Evolutionary conservation across 2,329 filamentous ascomycete species (phyloP).

Genomic region (Paecilomyces formosus): DNA sequence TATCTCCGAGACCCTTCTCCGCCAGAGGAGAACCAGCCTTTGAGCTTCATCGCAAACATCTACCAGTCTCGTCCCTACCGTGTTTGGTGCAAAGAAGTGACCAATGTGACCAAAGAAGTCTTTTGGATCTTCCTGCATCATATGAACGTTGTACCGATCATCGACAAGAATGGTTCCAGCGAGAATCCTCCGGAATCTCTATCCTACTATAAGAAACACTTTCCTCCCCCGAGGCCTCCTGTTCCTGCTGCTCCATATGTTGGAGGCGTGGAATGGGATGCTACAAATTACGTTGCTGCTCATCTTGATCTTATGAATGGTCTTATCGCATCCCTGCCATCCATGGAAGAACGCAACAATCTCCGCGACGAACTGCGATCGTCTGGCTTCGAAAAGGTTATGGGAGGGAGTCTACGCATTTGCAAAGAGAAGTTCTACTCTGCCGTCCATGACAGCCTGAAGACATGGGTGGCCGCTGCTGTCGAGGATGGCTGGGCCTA

Average conservation of each 20-base stretch:
- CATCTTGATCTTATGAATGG: constrained; percentile 92
- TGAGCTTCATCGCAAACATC: constrained; percentile 87
- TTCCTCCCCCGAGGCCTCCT: constrained; percentile 78
- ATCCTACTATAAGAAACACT: constrained; percentile 52
- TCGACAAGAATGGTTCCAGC: constrained; percentile 23
- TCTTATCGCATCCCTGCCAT: constrained; percentile 73
- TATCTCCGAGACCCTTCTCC: constrained; percentile 76
- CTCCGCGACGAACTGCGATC: constrained; percentile 71
- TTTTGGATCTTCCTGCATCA: constrained; percentile 99
- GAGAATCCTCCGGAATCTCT: constrained; percentile 14
- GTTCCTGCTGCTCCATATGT: constrained; percentile 94
- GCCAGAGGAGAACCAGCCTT: constrained; percentile 65
- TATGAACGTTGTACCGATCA: constrained; percentile 68
- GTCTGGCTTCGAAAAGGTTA: constrained; percentile 84
- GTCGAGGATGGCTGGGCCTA: constrained; percentile 84
- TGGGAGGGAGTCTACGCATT: constrained; percentile 74
- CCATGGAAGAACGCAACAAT: constrained; percentile 60
- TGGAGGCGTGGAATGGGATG: constrained; percentile 96
- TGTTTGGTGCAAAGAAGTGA: constrained; percentile 87
- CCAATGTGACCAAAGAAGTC: constrained; percentile 91
- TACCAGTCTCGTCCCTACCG: constrained; percentile 79
- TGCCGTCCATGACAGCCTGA: constrained; percentile 78
- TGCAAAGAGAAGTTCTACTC: constrained; percentile 99
- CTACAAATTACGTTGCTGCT: constrained; percentile 88
- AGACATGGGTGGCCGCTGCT: constrained; percentile 84